Conservation (phyloP, 2,329 filamentous ascomycete species). For the Helotiales sp. region DNA sequence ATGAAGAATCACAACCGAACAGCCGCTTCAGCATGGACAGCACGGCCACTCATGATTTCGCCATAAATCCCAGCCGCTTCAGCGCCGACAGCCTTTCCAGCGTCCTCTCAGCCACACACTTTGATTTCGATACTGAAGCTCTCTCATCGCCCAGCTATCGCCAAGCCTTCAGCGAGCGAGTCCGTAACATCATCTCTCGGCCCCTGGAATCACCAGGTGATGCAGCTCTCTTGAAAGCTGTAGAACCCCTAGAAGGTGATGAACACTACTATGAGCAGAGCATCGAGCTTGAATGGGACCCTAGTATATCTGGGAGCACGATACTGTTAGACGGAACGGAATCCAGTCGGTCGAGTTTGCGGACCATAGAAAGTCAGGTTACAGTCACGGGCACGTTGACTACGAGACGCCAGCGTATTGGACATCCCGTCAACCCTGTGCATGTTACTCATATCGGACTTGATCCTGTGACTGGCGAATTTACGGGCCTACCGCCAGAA, state of each 20-base stretch:
- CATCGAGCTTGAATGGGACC: not conserved
- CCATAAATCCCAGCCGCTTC: not conserved
- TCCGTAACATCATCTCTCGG: conserved; percentile 4
- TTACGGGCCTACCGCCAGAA: not conserved
- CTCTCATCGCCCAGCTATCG: conserved; percentile 5
- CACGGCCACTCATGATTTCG: not conserved
- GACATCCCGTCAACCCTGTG: not conserved
- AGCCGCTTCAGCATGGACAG: conserved; percentile 9
- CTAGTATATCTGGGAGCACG: not conserved
- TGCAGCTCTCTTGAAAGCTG: not conserved
- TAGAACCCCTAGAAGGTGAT: not conserved
- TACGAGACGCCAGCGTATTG: not conserved
- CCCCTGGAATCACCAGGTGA: conserved; percentile 1
- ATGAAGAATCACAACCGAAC: not conserved
- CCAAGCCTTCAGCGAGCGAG: not conserved
- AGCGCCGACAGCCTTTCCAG: conserved; percentile 5
- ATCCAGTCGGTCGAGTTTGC: not conserved
- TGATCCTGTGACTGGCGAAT: not conserved
- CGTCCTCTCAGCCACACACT: not conserved
- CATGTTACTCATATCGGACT: not conserved
- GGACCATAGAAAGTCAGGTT: not conserved
- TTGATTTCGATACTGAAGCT: conserved; percentile 9
- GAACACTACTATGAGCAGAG: conserved; percentile 2
- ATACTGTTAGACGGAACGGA: not conserved
- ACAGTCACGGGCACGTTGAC: not conserved